Evolutionary conservation across 2,329 filamentous ascomycete genomes (phyloP).

Genomic region (Diaporthe longicolla): DNA sequence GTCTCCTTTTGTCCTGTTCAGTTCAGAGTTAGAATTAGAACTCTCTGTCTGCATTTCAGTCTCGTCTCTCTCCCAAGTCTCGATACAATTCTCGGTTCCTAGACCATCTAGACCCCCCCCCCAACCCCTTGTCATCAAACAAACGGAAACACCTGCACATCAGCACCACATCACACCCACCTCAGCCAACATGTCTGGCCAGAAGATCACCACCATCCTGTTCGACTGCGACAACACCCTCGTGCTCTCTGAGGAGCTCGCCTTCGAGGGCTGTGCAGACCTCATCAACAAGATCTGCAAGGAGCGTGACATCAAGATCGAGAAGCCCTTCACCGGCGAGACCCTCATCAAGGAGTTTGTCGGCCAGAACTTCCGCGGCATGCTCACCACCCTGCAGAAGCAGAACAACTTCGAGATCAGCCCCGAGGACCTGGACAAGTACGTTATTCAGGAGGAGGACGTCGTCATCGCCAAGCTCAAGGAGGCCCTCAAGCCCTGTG

Average conservation of each 20-base stretch:
- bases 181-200: conserved; percentile 39
- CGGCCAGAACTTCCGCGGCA: conserved; percentile 94
- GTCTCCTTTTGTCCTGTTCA: conserved; percentile 24
- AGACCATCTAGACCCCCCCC: conserved; percentile 14
- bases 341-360: conserved; percentile 89
- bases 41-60: conserved; percentile 24
- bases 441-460: conserved; percentile 84
- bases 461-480: conserved; percentile 86
- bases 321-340: conserved; percentile 81
- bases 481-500: conserved; percentile 76
- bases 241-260: conserved; percentile 89
- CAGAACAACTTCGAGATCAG: conserved; percentile 81
- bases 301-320: conserved; percentile 65
- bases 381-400: conserved; percentile 83
- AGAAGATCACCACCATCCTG: conserved; percentile 77
- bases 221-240: conserved; percentile 93
- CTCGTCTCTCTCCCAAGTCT: neutral
- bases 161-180: neutral
- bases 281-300: conserved; percentile 89
- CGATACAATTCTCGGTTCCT: conserved; percentile 1
- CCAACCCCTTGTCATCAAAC: neutral
- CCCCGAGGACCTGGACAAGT: conserved; percentile 77
- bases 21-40: conserved; percentile 34
- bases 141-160: conserved; percentile 1
- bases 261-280: conserved; percentile 91